These are phyloP conservation scores for Rhizophagus sp. DNA, from an alignment of 192 early-diverging fungal species.

Conservation along the genomic window DNA sequence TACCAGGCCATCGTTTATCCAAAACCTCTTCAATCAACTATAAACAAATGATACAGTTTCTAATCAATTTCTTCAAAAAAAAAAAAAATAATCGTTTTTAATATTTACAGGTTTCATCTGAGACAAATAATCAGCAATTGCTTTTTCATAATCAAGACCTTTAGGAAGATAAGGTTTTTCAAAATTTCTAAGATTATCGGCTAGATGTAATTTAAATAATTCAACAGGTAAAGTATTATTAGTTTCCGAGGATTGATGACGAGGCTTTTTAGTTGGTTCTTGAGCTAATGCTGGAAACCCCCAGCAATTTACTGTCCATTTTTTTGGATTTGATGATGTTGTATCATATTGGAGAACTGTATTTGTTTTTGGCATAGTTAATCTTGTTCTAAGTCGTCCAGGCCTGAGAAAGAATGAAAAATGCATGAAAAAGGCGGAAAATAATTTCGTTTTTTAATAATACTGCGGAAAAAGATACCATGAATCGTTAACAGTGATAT, in stretches of 20 bases:
- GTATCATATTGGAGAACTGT: conserved; percentile 24
- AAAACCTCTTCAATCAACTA: neutral
- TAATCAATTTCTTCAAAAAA: neutral
- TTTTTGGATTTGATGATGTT: neutral
- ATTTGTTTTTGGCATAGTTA: neutral
- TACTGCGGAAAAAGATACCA: neutral
- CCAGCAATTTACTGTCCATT: neutral
- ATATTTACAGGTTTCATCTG: conserved; percentile 1
- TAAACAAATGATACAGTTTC: neutral
- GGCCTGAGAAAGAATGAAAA: neutral
- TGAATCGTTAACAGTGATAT: neutral
- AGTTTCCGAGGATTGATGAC: neutral
- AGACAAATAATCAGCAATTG: conserved; percentile 6
- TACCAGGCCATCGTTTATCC: neutral
- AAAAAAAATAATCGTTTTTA: neutral
- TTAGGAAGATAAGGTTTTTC: neutral
- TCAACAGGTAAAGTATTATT: neutral
- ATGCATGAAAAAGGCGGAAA: neutral
- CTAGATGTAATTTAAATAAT: conserved; percentile 19
- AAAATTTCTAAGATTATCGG: neutral
- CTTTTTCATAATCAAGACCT: conserved; percentile 1
- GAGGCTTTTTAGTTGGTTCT: neutral
- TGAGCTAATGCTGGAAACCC: neutral
- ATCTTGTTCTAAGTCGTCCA: neutral
- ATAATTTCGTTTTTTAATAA: neutral